These are phyloP conservation scores for Moesziomyces globuligerus DNA, from an alignment of 1,284 basidiomycete genomes.

Conservation along the genomic window DNA sequence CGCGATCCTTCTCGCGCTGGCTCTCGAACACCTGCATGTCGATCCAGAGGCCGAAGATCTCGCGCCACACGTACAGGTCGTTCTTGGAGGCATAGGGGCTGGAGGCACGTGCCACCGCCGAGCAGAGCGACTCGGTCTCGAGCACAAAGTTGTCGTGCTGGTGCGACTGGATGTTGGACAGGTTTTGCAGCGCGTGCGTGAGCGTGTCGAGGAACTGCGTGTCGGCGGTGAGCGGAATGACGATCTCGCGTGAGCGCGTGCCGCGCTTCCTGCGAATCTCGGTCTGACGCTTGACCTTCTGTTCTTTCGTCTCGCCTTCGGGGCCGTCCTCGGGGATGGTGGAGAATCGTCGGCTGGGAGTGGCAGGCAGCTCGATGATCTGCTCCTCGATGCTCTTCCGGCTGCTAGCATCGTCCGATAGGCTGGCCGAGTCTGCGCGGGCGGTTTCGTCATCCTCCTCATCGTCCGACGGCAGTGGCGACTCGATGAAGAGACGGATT, in stretches of 20 bases:
- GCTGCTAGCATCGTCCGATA: constrained; percentile 35
- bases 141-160: constrained; percentile 76
- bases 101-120: constrained; percentile 69
- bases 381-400: constrained; percentile 42
- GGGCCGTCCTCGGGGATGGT: constrained; percentile 47
- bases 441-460: constrained; percentile 29
- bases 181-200: constrained; percentile 76
- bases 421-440: constrained; percentile 11
- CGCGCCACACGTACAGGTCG: constrained; percentile 91
- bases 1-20: constrained; percentile 76
- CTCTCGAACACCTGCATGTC: constrained; percentile 89
- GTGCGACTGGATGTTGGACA: constrained; percentile 75
- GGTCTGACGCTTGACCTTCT: constrained; percentile 37
- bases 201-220: constrained; percentile 83
- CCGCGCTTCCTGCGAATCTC: constrained; percentile 43
- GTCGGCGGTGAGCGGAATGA: constrained; percentile 85
- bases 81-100: constrained; percentile 68
- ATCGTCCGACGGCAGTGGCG: constrained; percentile 55
- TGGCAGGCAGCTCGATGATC: constrained; percentile 42
- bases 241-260: constrained; percentile 67
- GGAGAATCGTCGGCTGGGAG: constrained; percentile 25
- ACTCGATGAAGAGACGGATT: constrained; percentile 66
- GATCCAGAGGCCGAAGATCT: constrained; percentile 87
- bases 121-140: constrained; percentile 75
- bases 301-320: constrained; percentile 42